A percentile compares a stretch with the other conserved stretches of the same genome.
These are phyloP conservation scores for Raffaelea ambrosiae DNA, from an alignment of 2,329 filamentous ascomycete species.

Conservation along the genomic window DNA sequence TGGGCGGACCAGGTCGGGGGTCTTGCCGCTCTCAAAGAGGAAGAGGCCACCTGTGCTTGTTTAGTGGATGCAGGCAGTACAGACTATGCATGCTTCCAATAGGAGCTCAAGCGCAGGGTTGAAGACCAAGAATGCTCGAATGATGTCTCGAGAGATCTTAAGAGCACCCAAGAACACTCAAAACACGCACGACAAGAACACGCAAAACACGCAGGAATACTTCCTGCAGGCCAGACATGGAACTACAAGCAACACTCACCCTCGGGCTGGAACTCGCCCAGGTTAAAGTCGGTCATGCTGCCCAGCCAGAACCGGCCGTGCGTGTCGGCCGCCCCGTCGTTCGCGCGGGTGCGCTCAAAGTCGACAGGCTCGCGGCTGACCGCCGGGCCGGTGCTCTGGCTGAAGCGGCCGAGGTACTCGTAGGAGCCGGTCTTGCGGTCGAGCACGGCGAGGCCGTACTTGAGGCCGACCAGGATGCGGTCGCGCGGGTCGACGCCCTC, in stretches of 20 bases:
- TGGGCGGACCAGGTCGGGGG: constrained; percentile 50
- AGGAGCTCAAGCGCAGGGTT: too few relatives aligned
- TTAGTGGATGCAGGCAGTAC: constrained; percentile 1
- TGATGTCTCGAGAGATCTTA: too few relatives aligned
- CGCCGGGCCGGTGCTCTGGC: constrained; percentile 16
- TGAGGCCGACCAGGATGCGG: constrained; percentile 69
- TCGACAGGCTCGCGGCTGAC: constrained; percentile 4
- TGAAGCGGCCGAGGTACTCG: constrained; percentile 44
- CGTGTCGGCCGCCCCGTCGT: constrained; percentile 76
- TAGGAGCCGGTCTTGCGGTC: constrained; percentile 51
- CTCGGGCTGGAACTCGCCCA: constrained; percentile 51
- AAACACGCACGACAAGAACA: too few relatives aligned
- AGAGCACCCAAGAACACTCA: too few relatives aligned
- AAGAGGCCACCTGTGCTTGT: constrained; percentile 66
- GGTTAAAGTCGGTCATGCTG: constrained; percentile 68
- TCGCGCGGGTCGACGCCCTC: constrained; percentile 51
- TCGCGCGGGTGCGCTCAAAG: constrained; percentile 55
- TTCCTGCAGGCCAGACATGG: too few relatives aligned
- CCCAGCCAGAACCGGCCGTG: constrained; percentile 79
- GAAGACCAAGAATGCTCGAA: too few relatives aligned
- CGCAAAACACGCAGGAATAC: too few relatives aligned
- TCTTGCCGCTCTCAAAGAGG: constrained; percentile 56
- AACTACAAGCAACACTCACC: constrained; percentile 29
- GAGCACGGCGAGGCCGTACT: constrained; percentile 72
- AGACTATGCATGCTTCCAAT: neutral